Base-by-base conservation (phyloP, 2,329 filamentous ascomycete species). In the Lithohypha guttulata region DNA sequence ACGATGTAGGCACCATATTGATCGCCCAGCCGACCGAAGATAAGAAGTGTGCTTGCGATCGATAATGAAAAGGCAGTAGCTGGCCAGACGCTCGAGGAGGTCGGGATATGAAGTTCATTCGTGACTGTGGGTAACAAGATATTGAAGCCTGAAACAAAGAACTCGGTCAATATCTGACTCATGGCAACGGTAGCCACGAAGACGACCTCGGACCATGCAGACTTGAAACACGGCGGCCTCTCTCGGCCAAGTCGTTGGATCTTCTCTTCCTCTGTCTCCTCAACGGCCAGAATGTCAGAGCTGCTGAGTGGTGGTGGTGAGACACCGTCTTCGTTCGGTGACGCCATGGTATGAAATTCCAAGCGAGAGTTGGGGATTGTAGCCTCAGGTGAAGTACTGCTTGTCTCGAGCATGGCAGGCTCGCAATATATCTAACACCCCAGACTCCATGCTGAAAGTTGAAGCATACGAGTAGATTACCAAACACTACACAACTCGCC, bases 71-170 rank as follows among this genome's bases (percentile, higher is more conserved):
- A 64, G n/a, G 66, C 65, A 15, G 60, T 69, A 1, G 69, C 63
- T 2, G 70, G 69, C 69, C 69, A 73, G 34, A 70, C 70, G 2
- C 62, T 61, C 4, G 79, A 76, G 25, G 77, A 72, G 30, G 77
- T 69, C 0, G 81, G 73, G 27, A 91, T 85, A 26, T 74, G 40
- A 3, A 91, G 67, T 1, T 74, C 68, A 8, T 58, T 54, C 8
- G 75, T 65, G 2, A 91, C 57, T 0, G 73, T 74, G 1, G 84
- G 83, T 0, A 87, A 59, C 18, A 89, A 60, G 43, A 77, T 63
- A 42, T 69, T 75, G 52, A 87, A 91, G 21, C 84, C 84, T 32
- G 78, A 81, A 35, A 89, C 72, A 54, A 80, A 81, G 59, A 79
- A 87, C 61, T 87, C 82, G 30, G 71, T 66, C 51, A 80, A 66